These are phyloP conservation scores for Ajuga chamaepitys DNA, from an alignment of 257 asterid genomes.

Conservation along the genomic window DNA sequence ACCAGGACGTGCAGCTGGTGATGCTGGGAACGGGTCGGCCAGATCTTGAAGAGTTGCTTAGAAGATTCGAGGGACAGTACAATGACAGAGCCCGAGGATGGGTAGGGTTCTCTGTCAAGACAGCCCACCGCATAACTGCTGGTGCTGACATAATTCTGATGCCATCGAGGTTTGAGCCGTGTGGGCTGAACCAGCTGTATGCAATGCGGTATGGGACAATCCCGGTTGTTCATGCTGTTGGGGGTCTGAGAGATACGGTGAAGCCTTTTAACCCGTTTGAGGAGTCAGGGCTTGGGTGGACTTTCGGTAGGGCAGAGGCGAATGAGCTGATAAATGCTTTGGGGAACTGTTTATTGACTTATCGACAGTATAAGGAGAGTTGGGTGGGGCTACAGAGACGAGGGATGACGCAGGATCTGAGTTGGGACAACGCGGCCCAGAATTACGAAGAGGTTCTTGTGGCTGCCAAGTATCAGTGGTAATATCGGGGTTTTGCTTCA, in stretches of 20 bases:
- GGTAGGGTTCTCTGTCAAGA: constrained; percentile 91
- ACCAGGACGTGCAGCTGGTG: constrained; percentile 73
- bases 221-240: constrained; percentile 93
- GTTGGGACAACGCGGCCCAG: constrained; percentile 92
- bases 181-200: constrained; percentile 93
- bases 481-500: neutral
- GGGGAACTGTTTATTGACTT: constrained; percentile 76
- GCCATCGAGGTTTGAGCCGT: constrained; percentile 98
- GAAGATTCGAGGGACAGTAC: constrained; percentile 62
- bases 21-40: constrained; percentile 87
- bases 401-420: constrained; percentile 73
- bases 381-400: constrained; percentile 93
- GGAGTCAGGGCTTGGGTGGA: constrained; percentile 91
- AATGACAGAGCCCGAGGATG: constrained; percentile 61
- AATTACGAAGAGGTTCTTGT: constrained; percentile 79
- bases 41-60: constrained; percentile 74
- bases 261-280: constrained; percentile 75
- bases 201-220: constrained; percentile 88
- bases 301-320: constrained; percentile 55
- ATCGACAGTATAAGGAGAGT: constrained; percentile 60
- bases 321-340: constrained; percentile 53
- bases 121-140: constrained; percentile 86
- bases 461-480: constrained; percentile 95
- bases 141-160: constrained; percentile 77
- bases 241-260: constrained; percentile 91